Evolutionary conservation across 768 basidiomycete genomes (phyloP).

Genomic region (Saitozyma podzolica): DNA sequence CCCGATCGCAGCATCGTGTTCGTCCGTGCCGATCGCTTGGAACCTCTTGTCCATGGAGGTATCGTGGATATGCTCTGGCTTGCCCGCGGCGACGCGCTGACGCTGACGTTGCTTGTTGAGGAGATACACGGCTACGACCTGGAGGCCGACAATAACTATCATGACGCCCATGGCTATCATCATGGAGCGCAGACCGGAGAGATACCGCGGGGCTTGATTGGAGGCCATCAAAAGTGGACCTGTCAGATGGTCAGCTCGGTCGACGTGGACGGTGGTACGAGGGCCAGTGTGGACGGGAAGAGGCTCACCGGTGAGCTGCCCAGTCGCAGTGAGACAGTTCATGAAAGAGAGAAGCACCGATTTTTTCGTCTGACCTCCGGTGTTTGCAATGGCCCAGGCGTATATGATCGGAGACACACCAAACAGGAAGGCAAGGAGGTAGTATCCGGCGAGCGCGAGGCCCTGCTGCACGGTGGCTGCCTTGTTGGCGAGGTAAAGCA

Average conservation of each 20-base stretch:
- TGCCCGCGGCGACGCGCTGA: slow-evolving; percentile 43
- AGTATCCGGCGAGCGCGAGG: slow-evolving; percentile 49
- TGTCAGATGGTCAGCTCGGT: too few relatives aligned
- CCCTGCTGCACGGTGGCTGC: slow-evolving; percentile 11
- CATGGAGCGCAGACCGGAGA: slow-evolving; percentile 28
- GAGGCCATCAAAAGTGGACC: slow-evolving; percentile 44
- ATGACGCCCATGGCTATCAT: slow-evolving; percentile 31
- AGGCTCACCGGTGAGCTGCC: slow-evolving; percentile 40
- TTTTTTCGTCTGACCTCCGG: slow-evolving; percentile 45
- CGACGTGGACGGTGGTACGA: too few relatives aligned
- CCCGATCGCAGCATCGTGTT: neutral
- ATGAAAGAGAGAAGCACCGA: slow-evolving; percentile 55
- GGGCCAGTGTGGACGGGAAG: too few relatives aligned
- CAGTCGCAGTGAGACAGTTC: slow-evolving; percentile 57
- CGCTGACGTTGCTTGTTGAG: slow-evolving; percentile 42
- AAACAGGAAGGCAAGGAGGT: slow-evolving; percentile 50
- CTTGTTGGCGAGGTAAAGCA: slow-evolving; percentile 18
- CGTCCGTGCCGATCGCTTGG: neutral
- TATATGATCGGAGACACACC: slow-evolving; percentile 43
- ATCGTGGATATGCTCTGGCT: slow-evolving; percentile 39
- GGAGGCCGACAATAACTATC: slow-evolving; percentile 17
- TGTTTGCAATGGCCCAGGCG: slow-evolving; percentile 29
- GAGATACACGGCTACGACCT: slow-evolving; percentile 27
- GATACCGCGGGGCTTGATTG: slow-evolving; percentile 39
- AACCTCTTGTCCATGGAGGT: slow-evolving; percentile 32